Evolutionary conservation across 192 early-diverging fungal genomes (phyloP).

Genomic region (Phlyctochytrium bullatum): DNA sequence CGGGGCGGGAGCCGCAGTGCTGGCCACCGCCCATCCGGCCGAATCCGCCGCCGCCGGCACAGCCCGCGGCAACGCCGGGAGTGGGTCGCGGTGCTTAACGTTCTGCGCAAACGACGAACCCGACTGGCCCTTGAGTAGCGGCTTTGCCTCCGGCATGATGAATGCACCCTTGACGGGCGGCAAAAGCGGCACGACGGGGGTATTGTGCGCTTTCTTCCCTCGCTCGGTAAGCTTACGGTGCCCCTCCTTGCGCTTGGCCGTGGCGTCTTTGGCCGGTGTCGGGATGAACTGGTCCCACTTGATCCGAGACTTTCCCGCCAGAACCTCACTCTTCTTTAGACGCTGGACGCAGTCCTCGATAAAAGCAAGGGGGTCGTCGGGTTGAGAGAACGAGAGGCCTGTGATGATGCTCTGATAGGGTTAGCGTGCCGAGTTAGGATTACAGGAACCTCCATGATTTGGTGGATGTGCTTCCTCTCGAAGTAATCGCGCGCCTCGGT

Average conservation of each 20-base stretch:
- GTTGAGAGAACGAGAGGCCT: constrained; percentile 43
- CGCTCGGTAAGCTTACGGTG: neutral
- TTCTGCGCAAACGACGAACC: neutral
- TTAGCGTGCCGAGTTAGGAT: neutral
- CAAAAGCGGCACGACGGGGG: constrained; percentile 8
- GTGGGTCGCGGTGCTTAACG: neutral
- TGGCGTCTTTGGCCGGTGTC: constrained; percentile 21
- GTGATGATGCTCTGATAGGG: constrained; percentile 43
- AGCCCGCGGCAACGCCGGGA: neutral
- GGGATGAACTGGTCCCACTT: constrained; percentile 51
- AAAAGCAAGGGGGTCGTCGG: constrained; percentile 49
- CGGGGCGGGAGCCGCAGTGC: neutral
- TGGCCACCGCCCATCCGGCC: no score
- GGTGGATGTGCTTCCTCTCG: constrained; percentile 37
- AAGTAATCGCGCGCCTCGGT: constrained; percentile 36
- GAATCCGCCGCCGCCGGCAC: neutral
- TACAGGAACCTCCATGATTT: constrained; percentile 37
- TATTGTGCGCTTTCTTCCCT: constrained; percentile 12
- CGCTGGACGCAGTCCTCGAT: constrained; percentile 51
- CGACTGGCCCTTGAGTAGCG: neutral
- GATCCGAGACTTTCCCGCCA: constrained; percentile 21
- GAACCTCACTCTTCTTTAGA: constrained; percentile 31
- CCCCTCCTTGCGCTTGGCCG: constrained; percentile 16
- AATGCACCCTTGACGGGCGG: constrained; percentile 11
- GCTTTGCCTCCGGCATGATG: constrained; percentile 19